Evolutionary conservation across 139 green algal genomes (phyloP).

Genomic region (Dunaliella primolecta): DNA sequence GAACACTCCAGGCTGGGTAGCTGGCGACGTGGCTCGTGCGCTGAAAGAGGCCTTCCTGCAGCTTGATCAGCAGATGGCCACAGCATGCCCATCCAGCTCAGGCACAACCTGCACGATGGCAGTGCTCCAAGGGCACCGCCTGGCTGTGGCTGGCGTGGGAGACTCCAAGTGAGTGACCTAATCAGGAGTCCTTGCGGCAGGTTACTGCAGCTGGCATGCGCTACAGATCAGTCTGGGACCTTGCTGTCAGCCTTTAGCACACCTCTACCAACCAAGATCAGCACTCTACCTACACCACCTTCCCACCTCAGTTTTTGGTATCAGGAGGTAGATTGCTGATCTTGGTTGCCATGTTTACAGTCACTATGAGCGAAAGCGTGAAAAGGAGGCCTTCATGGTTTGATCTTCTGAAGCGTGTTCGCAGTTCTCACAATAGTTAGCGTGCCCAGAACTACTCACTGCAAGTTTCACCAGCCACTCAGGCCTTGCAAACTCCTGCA

Average conservation of each 20-base stretch:
- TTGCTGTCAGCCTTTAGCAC: neutral
- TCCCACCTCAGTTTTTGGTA: too few relatives aligned
- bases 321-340: neutral
- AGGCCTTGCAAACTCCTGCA: too few relatives aligned
- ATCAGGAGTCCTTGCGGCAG: neutral
- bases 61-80: conserved; percentile 18
- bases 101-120: conserved; percentile 33
- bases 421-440: too few relatives aligned
- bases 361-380: too few relatives aligned
- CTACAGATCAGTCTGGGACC: neutral
- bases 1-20: neutral
- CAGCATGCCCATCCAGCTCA: conserved; percentile 6
- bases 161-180: conserved; percentile 18
- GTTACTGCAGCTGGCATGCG: neutral
- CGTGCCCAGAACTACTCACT: too few relatives aligned
- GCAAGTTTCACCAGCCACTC: too few relatives aligned
- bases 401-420: too few relatives aligned
- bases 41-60: conserved; percentile 30
- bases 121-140: conserved; percentile 19
- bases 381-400: too few relatives aligned
- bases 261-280: too few relatives aligned
- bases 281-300: too few relatives aligned
- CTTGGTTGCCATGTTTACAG: neutral
- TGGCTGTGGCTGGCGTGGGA: conserved; percentile 38
- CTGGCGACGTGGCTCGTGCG: conserved; percentile 8